Evolutionary conservation across 2,329 filamentous ascomycete genomes (phyloP).

Genomic region (Ophiognomonia clavigignenti-juglandacearum): DNA sequence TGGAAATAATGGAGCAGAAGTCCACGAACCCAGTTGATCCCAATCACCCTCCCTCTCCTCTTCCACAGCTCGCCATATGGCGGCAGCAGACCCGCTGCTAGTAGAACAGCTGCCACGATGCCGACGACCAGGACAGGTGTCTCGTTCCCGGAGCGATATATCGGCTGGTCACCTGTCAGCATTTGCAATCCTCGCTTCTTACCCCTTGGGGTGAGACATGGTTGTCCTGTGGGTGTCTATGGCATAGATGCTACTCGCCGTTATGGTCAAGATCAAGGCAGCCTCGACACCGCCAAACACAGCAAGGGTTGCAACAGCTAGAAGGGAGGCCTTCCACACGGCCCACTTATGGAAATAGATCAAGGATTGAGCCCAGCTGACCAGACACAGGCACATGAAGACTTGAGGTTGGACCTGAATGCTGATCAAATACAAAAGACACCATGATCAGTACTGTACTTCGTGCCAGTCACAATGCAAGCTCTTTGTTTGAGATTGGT

Average conservation of each 20-base stretch:
- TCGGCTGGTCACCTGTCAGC: slow-evolving; percentile 32
- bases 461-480: background rate
- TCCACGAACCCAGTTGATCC: slow-evolving; percentile 43
- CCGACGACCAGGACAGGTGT: slow-evolving; percentile 53
- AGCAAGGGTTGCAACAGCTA: slow-evolving; percentile 34
- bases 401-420: slow-evolving; percentile 38
- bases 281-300: slow-evolving; percentile 50
- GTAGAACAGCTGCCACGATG: slow-evolving; percentile 51
- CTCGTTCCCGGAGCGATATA: slow-evolving; percentile 48
- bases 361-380: slow-evolving; percentile 34
- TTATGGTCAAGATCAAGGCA: slow-evolving; percentile 51
- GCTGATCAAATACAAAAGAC: background rate
- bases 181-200: background rate
- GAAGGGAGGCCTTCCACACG: slow-evolving; percentile 37
- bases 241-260: slow-evolving; percentile 32
- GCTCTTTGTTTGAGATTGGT: no score
- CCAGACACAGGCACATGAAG: slow-evolving; percentile 34
- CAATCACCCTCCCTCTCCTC: slow-evolving; percentile 54
- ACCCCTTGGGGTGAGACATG: no score
- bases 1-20: slow-evolving; percentile 15
- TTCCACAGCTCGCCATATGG: slow-evolving; percentile 61
- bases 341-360: slow-evolving; percentile 39
- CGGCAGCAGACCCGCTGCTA: slow-evolving; percentile 52
- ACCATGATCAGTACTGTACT: background rate
- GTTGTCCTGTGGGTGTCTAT: no score